A percentile compares a stretch with the other conserved stretches of the same genome.
phyloP scores from a whole-genome alignment of 1,284 basidiomycete genomes.

The Singerocomus rubriflavus region DNA sequence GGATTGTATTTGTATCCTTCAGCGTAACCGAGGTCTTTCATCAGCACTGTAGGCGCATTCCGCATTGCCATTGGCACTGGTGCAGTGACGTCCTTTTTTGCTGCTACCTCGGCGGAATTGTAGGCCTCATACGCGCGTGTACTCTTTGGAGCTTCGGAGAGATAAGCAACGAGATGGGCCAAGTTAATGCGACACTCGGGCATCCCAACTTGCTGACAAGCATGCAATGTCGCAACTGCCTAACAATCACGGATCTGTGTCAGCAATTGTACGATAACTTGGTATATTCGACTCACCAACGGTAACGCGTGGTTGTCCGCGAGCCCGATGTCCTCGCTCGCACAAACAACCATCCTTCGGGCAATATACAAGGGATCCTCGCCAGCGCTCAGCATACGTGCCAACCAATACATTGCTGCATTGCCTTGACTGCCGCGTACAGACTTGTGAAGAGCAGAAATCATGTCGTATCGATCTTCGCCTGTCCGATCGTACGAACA shows the following conservation, averaged over 20 bases:
- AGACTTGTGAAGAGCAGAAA: constrained; percentile 85
- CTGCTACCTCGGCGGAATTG: constrained; percentile 64
- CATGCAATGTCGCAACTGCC: constrained; percentile 77
- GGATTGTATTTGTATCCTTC: constrained; percentile 80
- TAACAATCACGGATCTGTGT: constrained; percentile 28
- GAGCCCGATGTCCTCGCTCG: constrained; percentile 85
- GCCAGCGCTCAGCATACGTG: constrained; percentile 79
- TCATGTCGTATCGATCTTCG: constrained; percentile 83
- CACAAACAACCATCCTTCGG: constrained; percentile 78
- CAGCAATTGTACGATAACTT: neutral
- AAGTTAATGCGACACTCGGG: constrained; percentile 79
- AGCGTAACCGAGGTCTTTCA: constrained; percentile 80
- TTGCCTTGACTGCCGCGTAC: constrained; percentile 77
- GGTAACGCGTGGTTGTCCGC: constrained; percentile 72
- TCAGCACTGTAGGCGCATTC: constrained; percentile 84
- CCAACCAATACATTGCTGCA: constrained; percentile 89
- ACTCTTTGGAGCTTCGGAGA: constrained; percentile 82
- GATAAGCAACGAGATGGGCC: constrained; percentile 79
- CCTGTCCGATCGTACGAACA: constrained; percentile 73
- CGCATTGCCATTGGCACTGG: constrained; percentile 77
- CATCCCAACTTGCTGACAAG: constrained; percentile 83
- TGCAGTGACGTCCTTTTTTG: constrained; percentile 48
- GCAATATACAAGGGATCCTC: constrained; percentile 89
- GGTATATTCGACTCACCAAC: constrained; percentile 43
- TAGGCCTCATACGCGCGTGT: constrained; percentile 80